These are phyloP conservation scores for Quillaja saponaria DNA, from an alignment of 306 rosid species.

Conservation along the genomic window DNA sequence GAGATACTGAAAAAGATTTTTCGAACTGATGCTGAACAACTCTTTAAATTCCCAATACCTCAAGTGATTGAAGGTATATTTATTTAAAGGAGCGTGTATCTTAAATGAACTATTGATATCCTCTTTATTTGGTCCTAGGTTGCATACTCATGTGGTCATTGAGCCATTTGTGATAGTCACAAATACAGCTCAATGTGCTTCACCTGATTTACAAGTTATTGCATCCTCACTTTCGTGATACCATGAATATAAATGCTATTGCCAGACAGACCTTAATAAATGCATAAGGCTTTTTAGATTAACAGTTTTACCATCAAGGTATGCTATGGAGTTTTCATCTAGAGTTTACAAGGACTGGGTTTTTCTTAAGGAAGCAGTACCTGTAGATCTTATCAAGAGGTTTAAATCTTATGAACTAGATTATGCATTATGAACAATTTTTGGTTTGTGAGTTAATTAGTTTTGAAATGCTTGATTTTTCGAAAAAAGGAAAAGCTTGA, in stretches of 20 bases:
- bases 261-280: constrained; percentile 40
- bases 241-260: constrained; percentile 43
- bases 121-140: constrained; percentile 37
- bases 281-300: constrained; percentile 46
- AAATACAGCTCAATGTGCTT: constrained; percentile 42
- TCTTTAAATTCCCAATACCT: constrained; percentile 45
- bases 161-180: constrained; percentile 63
- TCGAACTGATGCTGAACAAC: constrained; percentile 58
- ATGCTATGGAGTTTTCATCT: constrained; percentile 43
- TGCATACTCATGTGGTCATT: constrained; percentile 78
- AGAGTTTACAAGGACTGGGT: constrained; percentile 38
- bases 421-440: background rate
- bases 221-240: constrained; percentile 44
- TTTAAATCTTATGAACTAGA: background rate
- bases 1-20: constrained; percentile 61
- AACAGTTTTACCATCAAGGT: constrained; percentile 36
- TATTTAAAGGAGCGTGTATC: background rate
- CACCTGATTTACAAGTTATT: constrained; percentile 43
- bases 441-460: too few relatives aligned
- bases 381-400: constrained; percentile 44
- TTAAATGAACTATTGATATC: background rate
- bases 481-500: too few relatives aligned
- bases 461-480: too few relatives aligned
- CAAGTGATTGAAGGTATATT: constrained; percentile 62
- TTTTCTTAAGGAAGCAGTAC: constrained; percentile 40